Evolutionary conservation across 176 grass and related monocot genomes (phyloP), one percentile per base, ranked within the genome.

Genomic region (Cenchrus fungigraminus): DNA sequence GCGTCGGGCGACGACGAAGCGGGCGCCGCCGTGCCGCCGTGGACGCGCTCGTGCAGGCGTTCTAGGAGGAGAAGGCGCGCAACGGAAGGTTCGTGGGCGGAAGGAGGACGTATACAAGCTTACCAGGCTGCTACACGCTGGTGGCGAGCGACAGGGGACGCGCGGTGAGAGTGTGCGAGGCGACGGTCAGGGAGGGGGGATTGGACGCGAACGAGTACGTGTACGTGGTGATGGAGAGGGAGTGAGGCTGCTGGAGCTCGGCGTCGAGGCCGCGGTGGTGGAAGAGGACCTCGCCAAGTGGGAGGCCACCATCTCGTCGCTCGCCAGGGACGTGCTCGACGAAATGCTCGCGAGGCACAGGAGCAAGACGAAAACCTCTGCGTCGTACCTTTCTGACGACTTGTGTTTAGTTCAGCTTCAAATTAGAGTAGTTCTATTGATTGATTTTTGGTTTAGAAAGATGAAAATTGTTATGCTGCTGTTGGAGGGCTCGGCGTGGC

Each of bases 1-100:
- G 53, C 92, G 55, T 87, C 91, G 9, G 34, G 14, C 9, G 20
- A 1, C 54, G 78, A 61, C 44, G 77, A 77, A 4, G 78, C 56
- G 11, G 83, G 17, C 17, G 31, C 69, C 43, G 83, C 92, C 54
- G 58, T 98, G 42, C 69, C 43, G 82, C 92, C 54, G 58, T 98
- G 42, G 93, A 98, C 82, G 66, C 64, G 79, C 87, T 98, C 81
- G 93, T 92, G 72, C 88, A 79, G 4, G 88, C 91, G 78, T 85
- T 98, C 83, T 77, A 95, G 17, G 66, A 78, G 86, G 96, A 95
- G 93, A 95, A 98, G 89, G 90, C 73, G 71, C 52, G 52, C 59
- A 12, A 64, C 74, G 82, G 82, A 53, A 83, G 87, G 65, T 92
- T 92, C 88, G 74, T 69, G 69, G 76, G 56, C 20, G 83, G 79